These are phyloP conservation scores for Cladosporium velox DNA, from an alignment of 2,329 filamentous ascomycete species.

Conservation along the genomic window DNA sequence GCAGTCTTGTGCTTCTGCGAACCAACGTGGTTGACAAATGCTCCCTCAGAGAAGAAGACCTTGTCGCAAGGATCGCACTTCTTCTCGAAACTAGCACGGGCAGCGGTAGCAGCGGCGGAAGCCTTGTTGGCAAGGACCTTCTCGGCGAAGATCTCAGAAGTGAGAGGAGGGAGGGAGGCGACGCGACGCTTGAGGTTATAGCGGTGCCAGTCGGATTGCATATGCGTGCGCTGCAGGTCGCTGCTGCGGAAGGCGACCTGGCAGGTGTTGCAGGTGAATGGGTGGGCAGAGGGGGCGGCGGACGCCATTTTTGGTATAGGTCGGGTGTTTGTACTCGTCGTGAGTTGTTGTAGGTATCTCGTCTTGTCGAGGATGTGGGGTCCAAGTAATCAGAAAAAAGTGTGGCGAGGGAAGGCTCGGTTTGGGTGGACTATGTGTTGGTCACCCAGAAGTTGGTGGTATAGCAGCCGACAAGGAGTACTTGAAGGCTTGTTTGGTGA, in stretches of 20 bases:
- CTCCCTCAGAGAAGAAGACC: slow-evolving; percentile 95
- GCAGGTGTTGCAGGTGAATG: slow-evolving; percentile 97
- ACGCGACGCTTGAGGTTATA: slow-evolving; percentile 89
- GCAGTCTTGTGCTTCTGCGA: slow-evolving; percentile 86
- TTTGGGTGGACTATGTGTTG: not conserved
- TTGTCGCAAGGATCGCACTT: slow-evolving; percentile 80
- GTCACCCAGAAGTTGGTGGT: not conserved
- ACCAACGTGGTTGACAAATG: slow-evolving; percentile 86
- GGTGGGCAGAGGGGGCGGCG: slow-evolving; percentile 58
- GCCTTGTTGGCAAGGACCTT: slow-evolving; percentile 93
- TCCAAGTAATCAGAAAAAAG: slow-evolving; percentile 12
- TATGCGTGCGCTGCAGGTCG: slow-evolving; percentile 90
- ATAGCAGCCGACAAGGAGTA: not conserved
- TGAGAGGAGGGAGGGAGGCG: slow-evolving; percentile 83
- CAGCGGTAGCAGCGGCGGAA: slow-evolving; percentile 77
- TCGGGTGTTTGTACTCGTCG: not conserved
- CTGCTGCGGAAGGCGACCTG: slow-evolving; percentile 94
- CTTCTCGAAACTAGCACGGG: slow-evolving; percentile 86
- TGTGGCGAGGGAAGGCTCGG: not conserved
- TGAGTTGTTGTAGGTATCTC: not conserved
- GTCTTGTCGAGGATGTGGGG: not conserved
- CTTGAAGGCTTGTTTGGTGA: not conserved
- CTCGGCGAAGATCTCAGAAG: slow-evolving; percentile 90
- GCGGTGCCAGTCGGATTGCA: slow-evolving; percentile 98
- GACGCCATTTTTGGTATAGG: slow-evolving; percentile 12